These are phyloP conservation scores for Cordyceps farinosa DNA, from an alignment of 2,329 filamentous ascomycete species.

Conservation along the genomic window DNA sequence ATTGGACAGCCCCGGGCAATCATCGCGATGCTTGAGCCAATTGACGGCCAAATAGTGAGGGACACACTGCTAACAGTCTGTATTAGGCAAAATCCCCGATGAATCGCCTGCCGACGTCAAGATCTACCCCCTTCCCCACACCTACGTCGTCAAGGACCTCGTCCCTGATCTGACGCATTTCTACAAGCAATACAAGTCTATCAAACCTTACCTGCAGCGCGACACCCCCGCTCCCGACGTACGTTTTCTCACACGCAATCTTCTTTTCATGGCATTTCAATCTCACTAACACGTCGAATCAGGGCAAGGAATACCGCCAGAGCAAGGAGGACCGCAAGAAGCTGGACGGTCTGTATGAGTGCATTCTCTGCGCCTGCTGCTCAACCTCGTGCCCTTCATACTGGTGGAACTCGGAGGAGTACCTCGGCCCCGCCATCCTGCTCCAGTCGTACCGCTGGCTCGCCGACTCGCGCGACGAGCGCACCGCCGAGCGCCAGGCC, in stretches of 20 bases:
- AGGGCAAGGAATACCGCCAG: conserved; percentile 93
- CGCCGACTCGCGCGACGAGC: conserved; percentile 90
- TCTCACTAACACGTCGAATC: conserved; percentile 19
- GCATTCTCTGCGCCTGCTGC: conserved; percentile 99
- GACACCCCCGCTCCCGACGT: conserved; percentile 81
- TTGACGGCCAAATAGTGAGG: neutral
- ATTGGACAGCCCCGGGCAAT: neutral
- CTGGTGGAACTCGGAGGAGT: conserved; percentile 99
- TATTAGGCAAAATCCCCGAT: conserved; percentile 82
- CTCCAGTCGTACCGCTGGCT: conserved; percentile 98
- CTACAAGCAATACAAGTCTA: conserved; percentile 99
- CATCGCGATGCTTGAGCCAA: neutral
- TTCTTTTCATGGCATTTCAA: neutral
- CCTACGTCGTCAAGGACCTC: conserved; percentile 98
- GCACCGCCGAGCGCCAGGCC: conserved; percentile 79
- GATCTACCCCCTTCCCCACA: conserved; percentile 97
- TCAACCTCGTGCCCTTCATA: conserved; percentile 99
- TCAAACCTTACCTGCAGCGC: conserved; percentile 96
- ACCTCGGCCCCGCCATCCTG: conserved; percentile 93
- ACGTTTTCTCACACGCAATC: conserved; percentile 37
- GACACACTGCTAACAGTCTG: conserved; percentile 27
- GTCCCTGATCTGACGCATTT: conserved; percentile 97
- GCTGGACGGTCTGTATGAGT: conserved; percentile 97
- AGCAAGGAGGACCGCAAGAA: conserved; percentile 89
- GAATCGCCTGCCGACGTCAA: conserved; percentile 78